These are phyloP conservation scores for Quercus tomentella DNA, from an alignment of 331 rosid genomes.

Conservation along the genomic window DNA sequence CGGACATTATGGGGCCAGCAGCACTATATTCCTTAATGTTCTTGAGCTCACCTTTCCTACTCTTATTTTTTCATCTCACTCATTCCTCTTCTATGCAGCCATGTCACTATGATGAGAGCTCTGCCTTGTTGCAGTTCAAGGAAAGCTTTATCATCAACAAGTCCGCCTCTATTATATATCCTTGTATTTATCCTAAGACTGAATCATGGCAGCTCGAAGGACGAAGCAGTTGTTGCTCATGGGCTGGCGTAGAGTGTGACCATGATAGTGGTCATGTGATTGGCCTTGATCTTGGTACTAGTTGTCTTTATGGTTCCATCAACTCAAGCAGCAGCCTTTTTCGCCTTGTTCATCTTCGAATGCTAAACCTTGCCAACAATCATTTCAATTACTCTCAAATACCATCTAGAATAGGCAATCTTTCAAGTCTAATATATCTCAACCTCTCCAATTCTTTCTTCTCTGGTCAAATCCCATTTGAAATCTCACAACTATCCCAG, in stretches of 20 bases:
- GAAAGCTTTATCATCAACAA: too few relatives aligned
- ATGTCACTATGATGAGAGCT: too few relatives aligned
- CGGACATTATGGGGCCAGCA: too few relatives aligned
- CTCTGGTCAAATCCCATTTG: neutral
- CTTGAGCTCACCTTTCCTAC: too few relatives aligned
- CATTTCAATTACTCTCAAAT: neutral
- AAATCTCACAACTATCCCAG: neutral
- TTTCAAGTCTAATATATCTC: neutral
- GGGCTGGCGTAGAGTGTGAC: conserved; percentile 31
- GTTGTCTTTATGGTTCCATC: conserved; percentile 25
- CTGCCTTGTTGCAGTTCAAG: too few relatives aligned
- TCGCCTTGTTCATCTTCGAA: neutral
- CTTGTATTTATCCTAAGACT: neutral
- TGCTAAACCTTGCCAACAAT: neutral
- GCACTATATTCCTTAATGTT: too few relatives aligned
- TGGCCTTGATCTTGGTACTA: conserved; percentile 14
- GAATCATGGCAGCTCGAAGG: neutral
- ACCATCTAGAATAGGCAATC: neutral
- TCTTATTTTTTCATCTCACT: too few relatives aligned
- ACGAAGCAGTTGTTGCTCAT: conserved; percentile 31
- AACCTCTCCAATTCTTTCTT: neutral
- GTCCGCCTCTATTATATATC: too few relatives aligned
- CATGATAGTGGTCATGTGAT: conserved; percentile 15
- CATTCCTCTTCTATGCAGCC: too few relatives aligned
- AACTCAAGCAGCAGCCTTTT: conserved; percentile 37